Percentiles rank a stretch among this genome's conserved stretches.
Conservation (phyloP, 2,329 filamentous ascomycete genomes). For the Fusarium compactum region DNA sequence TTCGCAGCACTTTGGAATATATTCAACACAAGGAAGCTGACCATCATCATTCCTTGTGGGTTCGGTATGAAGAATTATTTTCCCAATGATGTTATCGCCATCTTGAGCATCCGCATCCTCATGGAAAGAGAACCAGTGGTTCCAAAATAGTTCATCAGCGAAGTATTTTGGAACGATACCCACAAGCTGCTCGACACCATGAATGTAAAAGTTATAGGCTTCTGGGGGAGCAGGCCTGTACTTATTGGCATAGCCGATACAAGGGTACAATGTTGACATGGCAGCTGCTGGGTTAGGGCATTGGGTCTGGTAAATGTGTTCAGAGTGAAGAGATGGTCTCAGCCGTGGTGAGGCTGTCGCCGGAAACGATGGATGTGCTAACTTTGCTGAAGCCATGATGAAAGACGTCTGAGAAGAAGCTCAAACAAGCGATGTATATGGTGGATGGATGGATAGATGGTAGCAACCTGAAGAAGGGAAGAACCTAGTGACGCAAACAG, state of each 20-base stretch:
- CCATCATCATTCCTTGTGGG: not conserved
- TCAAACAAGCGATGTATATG: not conserved
- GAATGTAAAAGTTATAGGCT: slow-evolving; percentile 36
- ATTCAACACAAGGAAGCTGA: not conserved
- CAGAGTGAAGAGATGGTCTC: slow-evolving; percentile 13
- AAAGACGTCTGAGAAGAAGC: not conserved
- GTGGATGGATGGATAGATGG: not conserved
- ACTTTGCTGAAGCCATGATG: slow-evolving; percentile 31
- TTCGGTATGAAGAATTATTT: slow-evolving; percentile 19
- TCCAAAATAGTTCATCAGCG: not conserved
- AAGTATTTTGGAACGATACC: slow-evolving; percentile 36
- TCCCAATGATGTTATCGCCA: not conserved
- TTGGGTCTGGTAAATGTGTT: slow-evolving; percentile 8
- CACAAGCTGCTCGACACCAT: slow-evolving; percentile 36
- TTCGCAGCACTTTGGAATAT: not conserved
- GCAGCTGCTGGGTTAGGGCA: not conserved
- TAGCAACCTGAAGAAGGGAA: not conserved
- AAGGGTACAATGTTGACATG: slow-evolving; percentile 31
- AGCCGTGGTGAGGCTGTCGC: slow-evolving; percentile 17
- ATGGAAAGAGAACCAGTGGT: not conserved
- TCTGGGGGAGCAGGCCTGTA: not conserved
- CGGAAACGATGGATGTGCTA: slow-evolving; percentile 26
- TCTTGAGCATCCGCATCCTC: not conserved
- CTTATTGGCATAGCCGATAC: slow-evolving; percentile 41
- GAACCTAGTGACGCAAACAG: slow-evolving; percentile 10